Percentiles rank a stretch among this genome's conserved stretches.
These are phyloP conservation scores for Capsicum chinense DNA, from an alignment of 257 asterid species.

Conservation along the genomic window DNA sequence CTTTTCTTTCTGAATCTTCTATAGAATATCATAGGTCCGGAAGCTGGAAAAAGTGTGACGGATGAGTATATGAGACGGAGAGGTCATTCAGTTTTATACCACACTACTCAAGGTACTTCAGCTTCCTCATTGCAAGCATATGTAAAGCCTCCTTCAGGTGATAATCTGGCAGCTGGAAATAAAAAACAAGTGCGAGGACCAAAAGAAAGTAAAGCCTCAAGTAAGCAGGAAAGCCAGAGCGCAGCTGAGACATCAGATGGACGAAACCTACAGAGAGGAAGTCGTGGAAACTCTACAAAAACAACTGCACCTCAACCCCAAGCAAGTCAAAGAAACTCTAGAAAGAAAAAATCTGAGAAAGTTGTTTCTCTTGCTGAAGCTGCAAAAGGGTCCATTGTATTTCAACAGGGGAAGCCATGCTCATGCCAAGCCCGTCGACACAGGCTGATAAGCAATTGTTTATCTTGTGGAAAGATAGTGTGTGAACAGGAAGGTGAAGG, in stretches of 20 bases:
- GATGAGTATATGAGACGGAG: slow-evolving; percentile 80
- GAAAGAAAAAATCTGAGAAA: slow-evolving; percentile 85
- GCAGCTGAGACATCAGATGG: slow-evolving; percentile 46
- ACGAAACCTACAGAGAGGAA: slow-evolving; percentile 39
- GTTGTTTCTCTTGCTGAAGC: slow-evolving; percentile 90
- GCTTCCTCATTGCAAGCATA: slow-evolving; percentile 69
- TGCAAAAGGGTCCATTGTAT: slow-evolving; percentile 86
- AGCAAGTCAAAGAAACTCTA: slow-evolving; percentile 52
- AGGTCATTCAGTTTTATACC: slow-evolving; percentile 57
- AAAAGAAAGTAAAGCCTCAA: slow-evolving; percentile 51
- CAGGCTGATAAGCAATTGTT: slow-evolving; percentile 80
- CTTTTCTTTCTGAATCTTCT: slow-evolving; percentile 25
- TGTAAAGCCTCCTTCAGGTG: slow-evolving; percentile 73
- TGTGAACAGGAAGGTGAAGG: slow-evolving; percentile 99
- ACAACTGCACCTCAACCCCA: slow-evolving; percentile 32
- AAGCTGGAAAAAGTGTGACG: slow-evolving; percentile 68
- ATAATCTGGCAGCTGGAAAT: slow-evolving; percentile 41
- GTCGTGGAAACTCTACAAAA: slow-evolving; percentile 64
- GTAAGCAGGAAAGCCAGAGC: slow-evolving; percentile 47
- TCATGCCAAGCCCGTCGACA: slow-evolving; percentile 94
- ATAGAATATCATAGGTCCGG: slow-evolving; percentile 90
- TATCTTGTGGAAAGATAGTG: slow-evolving; percentile 94
- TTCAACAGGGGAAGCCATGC: slow-evolving; percentile 94
- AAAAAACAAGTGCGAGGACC: slow-evolving; percentile 65
- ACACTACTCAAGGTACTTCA: slow-evolving; percentile 38